Evolutionary conservation across 345 rosid genomes (phyloP).

Genomic region (Carallia brachiata): DNA sequence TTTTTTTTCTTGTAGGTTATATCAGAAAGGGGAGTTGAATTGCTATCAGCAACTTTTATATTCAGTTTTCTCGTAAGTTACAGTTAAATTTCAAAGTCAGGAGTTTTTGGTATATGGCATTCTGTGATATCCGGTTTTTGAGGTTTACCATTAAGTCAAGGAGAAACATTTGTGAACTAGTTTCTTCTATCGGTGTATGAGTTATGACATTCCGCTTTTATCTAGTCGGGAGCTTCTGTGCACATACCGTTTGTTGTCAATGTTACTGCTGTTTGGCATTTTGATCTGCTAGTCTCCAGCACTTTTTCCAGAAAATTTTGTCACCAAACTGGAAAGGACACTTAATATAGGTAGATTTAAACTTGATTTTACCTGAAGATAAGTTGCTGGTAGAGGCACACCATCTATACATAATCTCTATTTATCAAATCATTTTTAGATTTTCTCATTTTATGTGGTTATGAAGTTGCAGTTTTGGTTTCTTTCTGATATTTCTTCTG

Average conservation of each 20-base stretch:
- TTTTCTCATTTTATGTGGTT: neutral
- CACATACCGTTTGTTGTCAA: no score
- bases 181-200: no score
- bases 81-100: neutral
- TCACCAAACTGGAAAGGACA: no score
- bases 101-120: neutral
- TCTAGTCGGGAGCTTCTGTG: no score
- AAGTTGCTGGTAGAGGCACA: neutral
- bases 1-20: conserved; percentile 46
- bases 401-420: no score
- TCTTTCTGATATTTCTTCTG: conserved; percentile 7
- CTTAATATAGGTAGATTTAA: neutral
- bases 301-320: neutral
- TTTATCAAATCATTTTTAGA: no score
- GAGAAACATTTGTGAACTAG: no score
- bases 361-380: neutral
- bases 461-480: neutral
- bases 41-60: conserved; percentile 69
- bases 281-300: neutral
- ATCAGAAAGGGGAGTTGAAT: conserved; percentile 79
- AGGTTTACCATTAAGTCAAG: no score
- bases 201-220: no score
- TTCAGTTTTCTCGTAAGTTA: conserved; percentile 71
- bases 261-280: no score
- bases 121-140: no score